Conservation (phyloP, 208 protist genomes). For the Leishmania braziliensis region DNA sequence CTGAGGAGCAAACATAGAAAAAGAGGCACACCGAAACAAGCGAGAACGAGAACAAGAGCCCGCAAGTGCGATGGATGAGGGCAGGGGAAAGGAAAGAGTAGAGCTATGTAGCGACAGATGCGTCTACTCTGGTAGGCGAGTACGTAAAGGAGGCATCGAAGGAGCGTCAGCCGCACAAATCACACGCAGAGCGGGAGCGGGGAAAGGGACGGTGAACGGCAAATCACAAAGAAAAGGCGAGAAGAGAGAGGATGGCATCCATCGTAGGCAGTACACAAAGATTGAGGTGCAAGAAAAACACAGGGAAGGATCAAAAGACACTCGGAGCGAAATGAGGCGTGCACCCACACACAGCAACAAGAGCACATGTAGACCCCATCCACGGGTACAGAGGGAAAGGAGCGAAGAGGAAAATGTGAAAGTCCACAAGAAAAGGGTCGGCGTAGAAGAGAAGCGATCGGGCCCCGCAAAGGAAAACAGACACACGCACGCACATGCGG, state of each 20-base stretch:
- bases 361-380: no score
- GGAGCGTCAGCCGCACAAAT: not conserved
- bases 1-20: not conserved
- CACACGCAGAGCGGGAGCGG: not conserved
- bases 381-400: no score
- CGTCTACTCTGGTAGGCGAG: not conserved
- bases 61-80: not conserved
- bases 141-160: not conserved
- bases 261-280: no score
- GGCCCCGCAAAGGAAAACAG: not conserved
- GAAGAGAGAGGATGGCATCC: no score
- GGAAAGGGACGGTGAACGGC: not conserved
- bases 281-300: no score
- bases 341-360: no score
- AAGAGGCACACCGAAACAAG: not conserved
- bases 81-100: not conserved
- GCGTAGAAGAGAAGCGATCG: no score
- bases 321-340: no score
- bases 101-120: not conserved
- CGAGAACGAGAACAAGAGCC: not conserved
- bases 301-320: no score
- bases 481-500: not conserved
- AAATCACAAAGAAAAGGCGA: not conserved
- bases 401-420: no score
- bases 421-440: no score